phyloP scores from a whole-genome alignment of 2,329 filamentous ascomycete species.

The Dactylellina parvicollis region DNA sequence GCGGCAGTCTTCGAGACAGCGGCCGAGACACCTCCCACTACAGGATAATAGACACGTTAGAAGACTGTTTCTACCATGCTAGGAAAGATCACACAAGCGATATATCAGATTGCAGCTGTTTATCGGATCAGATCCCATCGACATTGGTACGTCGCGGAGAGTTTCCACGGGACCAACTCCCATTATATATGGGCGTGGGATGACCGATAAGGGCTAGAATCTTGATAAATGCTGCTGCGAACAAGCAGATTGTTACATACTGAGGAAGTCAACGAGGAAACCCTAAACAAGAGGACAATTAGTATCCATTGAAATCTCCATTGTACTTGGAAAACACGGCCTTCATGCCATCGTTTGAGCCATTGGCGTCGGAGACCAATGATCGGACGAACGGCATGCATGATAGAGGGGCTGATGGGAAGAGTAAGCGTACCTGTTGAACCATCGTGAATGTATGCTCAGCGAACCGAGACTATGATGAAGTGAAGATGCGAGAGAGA shows the following conservation, averaged over 20 bases:
- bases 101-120: slow-evolving; percentile 16
- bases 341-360: slow-evolving; percentile 1
- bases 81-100: background rate
- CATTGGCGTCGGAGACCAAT: slow-evolving; percentile 33
- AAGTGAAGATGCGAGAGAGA: slow-evolving; percentile 41
- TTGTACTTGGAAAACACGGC: background rate
- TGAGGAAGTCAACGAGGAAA: slow-evolving; percentile 54
- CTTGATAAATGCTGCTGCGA: slow-evolving; percentile 19
- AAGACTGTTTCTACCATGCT: slow-evolving; percentile 55
- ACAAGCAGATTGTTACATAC: slow-evolving; percentile 33
- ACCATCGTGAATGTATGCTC: slow-evolving; percentile 53
- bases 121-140: slow-evolving; percentile 12
- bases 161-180: slow-evolving; percentile 90
- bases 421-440: slow-evolving; percentile 49
- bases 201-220: slow-evolving; percentile 13
- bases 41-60: slow-evolving; percentile 59
- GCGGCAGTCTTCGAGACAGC: slow-evolving; percentile 99
- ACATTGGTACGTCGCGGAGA: slow-evolving; percentile 19
- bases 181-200: slow-evolving; percentile 73
- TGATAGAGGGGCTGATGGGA: slow-evolving; percentile 31
- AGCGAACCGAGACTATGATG: slow-evolving; percentile 44
- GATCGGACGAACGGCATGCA: slow-evolving; percentile 35
- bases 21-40: slow-evolving; percentile 99
- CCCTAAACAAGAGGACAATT: slow-evolving; percentile 20
- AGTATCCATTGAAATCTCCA: slow-evolving; percentile 33